A percentile compares a stretch with the other conserved stretches of the same genome.
These are phyloP conservation scores for Neoboletus subvelutipes DNA, from an alignment of 768 basidiomycete genomes.

Conservation along the genomic window DNA sequence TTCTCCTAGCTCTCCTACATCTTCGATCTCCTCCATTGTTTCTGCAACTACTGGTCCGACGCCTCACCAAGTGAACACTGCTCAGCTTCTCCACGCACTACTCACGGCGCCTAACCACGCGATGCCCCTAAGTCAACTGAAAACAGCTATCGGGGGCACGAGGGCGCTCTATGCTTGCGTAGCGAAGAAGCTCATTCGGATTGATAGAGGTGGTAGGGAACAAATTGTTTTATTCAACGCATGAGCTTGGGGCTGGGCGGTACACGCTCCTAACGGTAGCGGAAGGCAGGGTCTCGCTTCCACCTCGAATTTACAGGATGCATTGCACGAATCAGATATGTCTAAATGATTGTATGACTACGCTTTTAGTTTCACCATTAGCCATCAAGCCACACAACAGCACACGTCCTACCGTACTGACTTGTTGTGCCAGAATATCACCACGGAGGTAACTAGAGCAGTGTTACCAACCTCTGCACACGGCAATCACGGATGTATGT, in stretches of 20 bases:
- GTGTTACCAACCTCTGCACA: neutral
- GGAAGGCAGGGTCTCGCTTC: neutral
- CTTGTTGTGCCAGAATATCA: neutral
- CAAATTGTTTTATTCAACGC: constrained; percentile 74
- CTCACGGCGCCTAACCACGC: constrained; percentile 54
- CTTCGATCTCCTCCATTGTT: constrained; percentile 51
- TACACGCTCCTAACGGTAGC: neutral
- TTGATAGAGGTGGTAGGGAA: constrained; percentile 72
- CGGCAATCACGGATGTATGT: neutral
- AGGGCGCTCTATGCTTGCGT: constrained; percentile 74
- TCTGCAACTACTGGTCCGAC: constrained; percentile 45
- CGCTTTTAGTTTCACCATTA: neutral
- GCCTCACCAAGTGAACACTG: constrained; percentile 69
- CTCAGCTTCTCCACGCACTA: constrained; percentile 61
- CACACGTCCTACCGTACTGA: neutral
- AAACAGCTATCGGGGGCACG: constrained; percentile 57
- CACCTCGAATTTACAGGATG: neutral
- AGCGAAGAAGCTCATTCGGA: constrained; percentile 76
- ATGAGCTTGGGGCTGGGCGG: neutral
- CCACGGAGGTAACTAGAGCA: neutral
- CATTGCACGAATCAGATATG: neutral
- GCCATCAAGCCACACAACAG: neutral
- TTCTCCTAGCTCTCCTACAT: constrained; percentile 54
- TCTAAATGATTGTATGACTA: neutral
- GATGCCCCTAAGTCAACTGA: constrained; percentile 61